A percentile compares a stretch with the other conserved stretches of the same genome.
Evolutionary conservation across 257 asterid species (phyloP).

Genomic region (Nicotiana attenuata): DNA sequence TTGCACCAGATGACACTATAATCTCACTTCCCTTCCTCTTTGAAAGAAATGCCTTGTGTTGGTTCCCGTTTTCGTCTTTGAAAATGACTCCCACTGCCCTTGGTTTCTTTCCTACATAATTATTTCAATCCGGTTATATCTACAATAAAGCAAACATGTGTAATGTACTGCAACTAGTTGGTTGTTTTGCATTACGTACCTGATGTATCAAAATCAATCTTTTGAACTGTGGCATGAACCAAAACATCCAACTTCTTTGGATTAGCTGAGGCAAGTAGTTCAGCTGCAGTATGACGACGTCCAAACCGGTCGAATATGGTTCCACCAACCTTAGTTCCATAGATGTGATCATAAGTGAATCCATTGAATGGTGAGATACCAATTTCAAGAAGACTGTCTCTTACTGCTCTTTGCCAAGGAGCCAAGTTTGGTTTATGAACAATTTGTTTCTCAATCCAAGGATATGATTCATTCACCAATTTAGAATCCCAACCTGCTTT

Average conservation of each 20-base stretch:
- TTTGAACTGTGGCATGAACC: slow-evolving; percentile 74
- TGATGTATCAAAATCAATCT: slow-evolving; percentile 54
- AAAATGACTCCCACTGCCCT: slow-evolving; percentile 71
- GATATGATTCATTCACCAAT: slow-evolving; percentile 79
- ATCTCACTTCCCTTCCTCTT: slow-evolving; percentile 61
- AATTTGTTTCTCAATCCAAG: slow-evolving; percentile 91
- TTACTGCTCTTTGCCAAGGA: slow-evolving; percentile 76
- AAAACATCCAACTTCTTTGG: slow-evolving; percentile 58
- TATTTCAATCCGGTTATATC: neutral
- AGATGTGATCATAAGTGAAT: slow-evolving; percentile 80
- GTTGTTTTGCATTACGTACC: slow-evolving; percentile 26
- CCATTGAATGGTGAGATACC: slow-evolving; percentile 96
- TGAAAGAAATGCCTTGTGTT: slow-evolving; percentile 64
- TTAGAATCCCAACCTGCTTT: slow-evolving; percentile 79
- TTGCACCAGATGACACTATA: slow-evolving; percentile 80
- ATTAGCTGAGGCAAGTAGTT: slow-evolving; percentile 75
- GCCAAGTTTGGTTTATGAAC: slow-evolving; percentile 66
- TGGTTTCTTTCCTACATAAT: slow-evolving; percentile 53
- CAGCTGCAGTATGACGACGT: slow-evolving; percentile 92
- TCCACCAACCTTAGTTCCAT: slow-evolving; percentile 96
- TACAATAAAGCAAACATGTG: neutral
- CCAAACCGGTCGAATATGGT: slow-evolving; percentile 79
- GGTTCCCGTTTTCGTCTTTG: slow-evolving; percentile 73
- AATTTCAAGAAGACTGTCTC: slow-evolving; percentile 68
- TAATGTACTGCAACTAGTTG: neutral